phyloP scores from a whole-genome alignment of 2,329 filamentous ascomycete species.

The Achaetomium macrosporum region DNA sequence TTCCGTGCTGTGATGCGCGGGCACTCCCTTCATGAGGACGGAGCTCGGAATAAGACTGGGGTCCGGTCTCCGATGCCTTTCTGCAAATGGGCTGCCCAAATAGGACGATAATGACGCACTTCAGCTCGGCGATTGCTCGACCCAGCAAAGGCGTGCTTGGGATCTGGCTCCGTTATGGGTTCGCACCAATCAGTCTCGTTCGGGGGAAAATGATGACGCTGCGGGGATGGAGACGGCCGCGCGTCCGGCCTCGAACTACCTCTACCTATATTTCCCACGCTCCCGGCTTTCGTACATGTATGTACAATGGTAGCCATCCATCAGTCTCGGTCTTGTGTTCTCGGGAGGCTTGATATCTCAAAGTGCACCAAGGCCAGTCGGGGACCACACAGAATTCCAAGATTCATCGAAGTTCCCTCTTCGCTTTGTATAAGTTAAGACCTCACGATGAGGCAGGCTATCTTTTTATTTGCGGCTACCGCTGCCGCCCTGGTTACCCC shows the following conservation, averaged over 20 bases:
- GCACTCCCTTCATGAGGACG: not conserved
- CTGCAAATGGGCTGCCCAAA: not conserved
- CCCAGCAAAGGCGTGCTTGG: not conserved
- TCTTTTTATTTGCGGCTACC: slow-evolving; percentile 13
- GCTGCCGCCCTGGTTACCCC: slow-evolving; percentile 16
- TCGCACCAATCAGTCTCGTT: slow-evolving; percentile 6
- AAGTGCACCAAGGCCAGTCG: no score
- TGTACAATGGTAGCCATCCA: not conserved
- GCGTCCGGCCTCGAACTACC: not conserved
- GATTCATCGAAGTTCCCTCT: no score
- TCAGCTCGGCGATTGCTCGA: not conserved
- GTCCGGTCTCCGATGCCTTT: not conserved
- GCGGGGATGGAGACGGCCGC: not conserved
- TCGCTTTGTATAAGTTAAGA: not conserved
- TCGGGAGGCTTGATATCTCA: not conserved
- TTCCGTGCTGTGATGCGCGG: no score
- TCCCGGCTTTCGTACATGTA: not conserved
- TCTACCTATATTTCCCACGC: not conserved
- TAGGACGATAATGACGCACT: slow-evolving; percentile 11
- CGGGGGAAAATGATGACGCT: not conserved
- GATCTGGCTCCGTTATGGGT: slow-evolving; percentile 6
- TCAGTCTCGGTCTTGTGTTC: not conserved
- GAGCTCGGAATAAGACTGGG: not conserved
- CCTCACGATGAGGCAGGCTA: slow-evolving; percentile 11
- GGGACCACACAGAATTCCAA: no score